Evolutionary conservation across 495 filamentous ascomycete species (phyloP).

Genomic region (Clohesyomyces aquaticus): DNA sequence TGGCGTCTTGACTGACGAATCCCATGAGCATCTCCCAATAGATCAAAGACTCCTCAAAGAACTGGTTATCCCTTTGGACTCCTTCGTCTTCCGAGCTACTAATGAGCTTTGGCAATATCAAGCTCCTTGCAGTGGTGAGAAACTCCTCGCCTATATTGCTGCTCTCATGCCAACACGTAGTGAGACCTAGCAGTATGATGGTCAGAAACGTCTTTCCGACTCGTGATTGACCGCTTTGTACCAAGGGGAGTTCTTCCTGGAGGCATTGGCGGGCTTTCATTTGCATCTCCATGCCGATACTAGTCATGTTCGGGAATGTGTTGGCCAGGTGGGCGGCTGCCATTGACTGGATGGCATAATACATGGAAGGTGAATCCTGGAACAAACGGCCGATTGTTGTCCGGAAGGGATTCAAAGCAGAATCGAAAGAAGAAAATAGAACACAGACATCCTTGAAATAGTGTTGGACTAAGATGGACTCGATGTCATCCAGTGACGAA

Average conservation of each 20-base stretch:
- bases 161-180: constrained; percentile 61
- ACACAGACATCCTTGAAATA: constrained; percentile 64
- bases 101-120: constrained; percentile 35
- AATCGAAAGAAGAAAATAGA: constrained; percentile 63
- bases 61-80: constrained; percentile 56
- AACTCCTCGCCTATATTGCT: constrained; percentile 53
- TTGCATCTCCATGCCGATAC: constrained; percentile 57
- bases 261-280: constrained; percentile 56
- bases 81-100: constrained; percentile 39
- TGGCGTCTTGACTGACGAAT: constrained; percentile 54
- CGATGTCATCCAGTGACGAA: constrained; percentile 24
- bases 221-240: constrained; percentile 41
- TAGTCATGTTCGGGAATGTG: constrained; percentile 59
- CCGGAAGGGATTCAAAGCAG: constrained; percentile 61
- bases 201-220: constrained; percentile 58
- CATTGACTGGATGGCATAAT: constrained; percentile 64
- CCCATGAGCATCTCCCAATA: constrained; percentile 67
- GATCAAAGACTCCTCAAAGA: constrained; percentile 62
- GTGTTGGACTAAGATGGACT: constrained; percentile 60
- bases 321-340: constrained; percentile 62
- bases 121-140: constrained; percentile 35
- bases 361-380: constrained; percentile 61
- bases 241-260: constrained; percentile 48
- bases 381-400: constrained; percentile 60
- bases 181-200: constrained; percentile 60